Evolutionary conservation across 768 basidiomycete genomes (phyloP).

Genomic region (Amanita pallidorosea): DNA sequence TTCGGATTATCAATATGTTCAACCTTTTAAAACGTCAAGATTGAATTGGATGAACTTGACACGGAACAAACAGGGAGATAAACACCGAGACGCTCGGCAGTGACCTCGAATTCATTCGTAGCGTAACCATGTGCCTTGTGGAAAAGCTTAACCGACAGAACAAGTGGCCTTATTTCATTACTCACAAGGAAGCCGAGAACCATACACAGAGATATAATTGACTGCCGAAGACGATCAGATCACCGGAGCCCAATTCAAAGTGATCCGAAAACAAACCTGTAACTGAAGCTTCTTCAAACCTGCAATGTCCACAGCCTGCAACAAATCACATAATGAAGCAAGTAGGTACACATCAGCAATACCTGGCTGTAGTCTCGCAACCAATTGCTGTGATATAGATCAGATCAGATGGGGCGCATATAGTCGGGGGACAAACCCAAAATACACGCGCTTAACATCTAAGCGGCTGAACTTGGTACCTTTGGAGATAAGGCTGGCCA

Average conservation of each 20-base stretch:
- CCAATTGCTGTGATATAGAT: slow-evolving; percentile 51
- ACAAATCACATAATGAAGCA: not conserved
- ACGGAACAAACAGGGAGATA: slow-evolving; percentile 61
- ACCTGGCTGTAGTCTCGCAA: slow-evolving; percentile 81
- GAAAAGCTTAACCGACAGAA: not conserved
- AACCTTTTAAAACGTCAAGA: slow-evolving; percentile 25
- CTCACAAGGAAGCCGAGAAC: slow-evolving; percentile 80
- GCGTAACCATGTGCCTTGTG: slow-evolving; percentile 72
- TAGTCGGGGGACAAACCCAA: slow-evolving; percentile 38
- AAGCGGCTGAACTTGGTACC: slow-evolving; percentile 66
- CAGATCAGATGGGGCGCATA: slow-evolving; percentile 2
- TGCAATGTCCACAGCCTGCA: slow-evolving; percentile 72
- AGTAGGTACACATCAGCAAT: not conserved
- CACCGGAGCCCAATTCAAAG: slow-evolving; percentile 1
- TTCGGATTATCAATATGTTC: slow-evolving; percentile 94
- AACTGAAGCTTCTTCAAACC: slow-evolving; percentile 62
- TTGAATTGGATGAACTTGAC: not conserved
- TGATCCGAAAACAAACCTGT: slow-evolving; percentile 35
- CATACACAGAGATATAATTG: slow-evolving; percentile 83
- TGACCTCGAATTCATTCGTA: slow-evolving; percentile 81
- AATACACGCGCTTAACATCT: slow-evolving; percentile 79
- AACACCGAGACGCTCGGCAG: slow-evolving; percentile 65
- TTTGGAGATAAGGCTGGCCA: slow-evolving; percentile 47
- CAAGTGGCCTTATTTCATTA: not conserved
- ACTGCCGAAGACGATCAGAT: slow-evolving; percentile 29